Evolutionary conservation across 108 stramenopile genomes (phyloP), one percentile per base, ranked within the genome.

Genomic region (Licmophora abbreviata): DNA sequence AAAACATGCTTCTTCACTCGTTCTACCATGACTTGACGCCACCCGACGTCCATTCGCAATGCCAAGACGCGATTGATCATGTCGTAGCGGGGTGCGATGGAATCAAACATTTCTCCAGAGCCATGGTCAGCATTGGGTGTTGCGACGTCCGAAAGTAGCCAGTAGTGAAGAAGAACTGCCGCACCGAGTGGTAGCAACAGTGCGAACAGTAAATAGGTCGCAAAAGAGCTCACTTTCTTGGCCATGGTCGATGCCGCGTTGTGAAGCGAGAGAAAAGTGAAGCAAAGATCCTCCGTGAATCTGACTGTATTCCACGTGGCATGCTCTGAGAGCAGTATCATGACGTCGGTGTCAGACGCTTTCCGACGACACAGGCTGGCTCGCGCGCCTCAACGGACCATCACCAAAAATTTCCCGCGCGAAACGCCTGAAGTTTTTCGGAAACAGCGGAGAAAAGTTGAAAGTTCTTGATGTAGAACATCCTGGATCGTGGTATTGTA

Each of bases 91-190:
- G 45, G 48, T 15, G 94, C 94, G 49, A 95, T 92, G 20, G 51
- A 24, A 69, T 95, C 92, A 59, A 95, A 95, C 94, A 95, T 95
- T 21, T 54, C 54, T 11, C 88, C 88, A 3, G 71, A 67, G 21
- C 88, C 88, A 42, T 72, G 64, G 51, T 75, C 73, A 10, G 64
- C 29, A 20, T 73, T 62, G 9, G 80, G 80, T 28, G 67, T 38
- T 11, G 64, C 31, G 1, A 54, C 42, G 14, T 52, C 61, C 4
- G 42, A 14, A 31, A 64, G 57, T 7, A 64, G 24, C 25, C 33
- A 1, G 14, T 54, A 46, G 3, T 62, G 43, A 18, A 44, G n/a
- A n/a, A n/a, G 12, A 15, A n/a, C 43, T 15, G 17, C 17, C 9
- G 22, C 7, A 8, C 8, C 17, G 9, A 44, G 15, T 8, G 43